phyloP scores from a whole-genome alignment of 1,139 yeast genomes.

The Pneumocystis jirovecii region DNA sequence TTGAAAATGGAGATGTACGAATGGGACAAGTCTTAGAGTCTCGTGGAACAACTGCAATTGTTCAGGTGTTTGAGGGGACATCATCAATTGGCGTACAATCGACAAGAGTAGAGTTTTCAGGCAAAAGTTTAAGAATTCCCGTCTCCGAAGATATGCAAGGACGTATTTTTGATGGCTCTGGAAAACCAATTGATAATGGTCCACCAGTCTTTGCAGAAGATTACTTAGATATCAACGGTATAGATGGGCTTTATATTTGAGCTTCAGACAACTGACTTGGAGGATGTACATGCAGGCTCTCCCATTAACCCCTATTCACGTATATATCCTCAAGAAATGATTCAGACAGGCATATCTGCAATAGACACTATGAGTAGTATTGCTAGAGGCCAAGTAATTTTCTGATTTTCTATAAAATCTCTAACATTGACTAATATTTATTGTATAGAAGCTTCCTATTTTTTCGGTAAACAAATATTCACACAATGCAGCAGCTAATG shows the following conservation, averaged over 20 bases:
- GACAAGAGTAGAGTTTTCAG: conserved; percentile 93
- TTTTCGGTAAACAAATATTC: background rate
- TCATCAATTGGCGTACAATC: conserved; percentile 95
- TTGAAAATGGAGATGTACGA: conserved; percentile 86
- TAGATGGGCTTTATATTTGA: background rate
- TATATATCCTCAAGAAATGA: conserved; percentile 99
- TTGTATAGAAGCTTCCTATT: background rate
- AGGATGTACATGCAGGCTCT: conserved; percentile 27
- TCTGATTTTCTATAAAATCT: conserved; percentile 27
- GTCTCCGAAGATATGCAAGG: conserved; percentile 97
- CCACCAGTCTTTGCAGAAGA: conserved; percentile 98
- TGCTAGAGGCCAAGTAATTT: conserved; percentile 99
- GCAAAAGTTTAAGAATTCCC: conserved; percentile 79
- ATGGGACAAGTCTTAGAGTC: conserved; percentile 98
- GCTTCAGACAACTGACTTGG: background rate
- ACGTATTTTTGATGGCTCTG: conserved; percentile 96
- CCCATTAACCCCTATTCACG: conserved; percentile 97
- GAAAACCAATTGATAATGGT: conserved; percentile 95
- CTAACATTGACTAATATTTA: background rate
- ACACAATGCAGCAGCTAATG: background rate
- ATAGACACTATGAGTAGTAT: conserved; percentile 98
- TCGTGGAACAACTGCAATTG: conserved; percentile 91
- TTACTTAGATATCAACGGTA: conserved; percentile 88
- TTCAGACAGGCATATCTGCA: conserved; percentile 94
- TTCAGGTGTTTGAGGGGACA: conserved; percentile 63